These are phyloP conservation scores for Alternaria atra DNA, from an alignment of 2,329 filamentous ascomycete genomes.

Conservation along the genomic window DNA sequence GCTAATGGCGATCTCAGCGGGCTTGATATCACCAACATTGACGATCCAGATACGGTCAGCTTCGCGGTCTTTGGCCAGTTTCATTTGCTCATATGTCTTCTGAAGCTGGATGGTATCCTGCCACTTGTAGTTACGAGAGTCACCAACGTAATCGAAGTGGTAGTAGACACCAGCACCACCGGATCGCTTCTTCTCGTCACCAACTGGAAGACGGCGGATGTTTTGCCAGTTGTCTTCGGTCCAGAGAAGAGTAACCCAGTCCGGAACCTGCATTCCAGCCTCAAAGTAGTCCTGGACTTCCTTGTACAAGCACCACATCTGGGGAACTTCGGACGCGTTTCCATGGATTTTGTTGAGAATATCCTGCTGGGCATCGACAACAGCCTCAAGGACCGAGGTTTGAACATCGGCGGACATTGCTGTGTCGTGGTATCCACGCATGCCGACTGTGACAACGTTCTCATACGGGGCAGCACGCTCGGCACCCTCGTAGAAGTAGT, in stretches of 20 bases:
- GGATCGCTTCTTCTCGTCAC: conserved; percentile 65
- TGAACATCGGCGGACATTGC: conserved; percentile 67
- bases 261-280: conserved; percentile 68
- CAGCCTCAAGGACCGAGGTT: conserved; percentile 65
- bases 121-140: conserved; percentile 65
- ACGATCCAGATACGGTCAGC: conserved; percentile 72
- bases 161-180: conserved; percentile 75
- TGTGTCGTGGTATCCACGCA: conserved; percentile 75
- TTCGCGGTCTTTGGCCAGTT: conserved; percentile 66
- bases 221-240: conserved; percentile 76
- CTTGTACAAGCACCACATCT: conserved; percentile 79
- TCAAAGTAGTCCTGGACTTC: conserved; percentile 76
- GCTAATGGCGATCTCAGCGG: conserved; percentile 70
- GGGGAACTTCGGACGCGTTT: conserved; percentile 64
- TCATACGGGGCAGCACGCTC: conserved; percentile 72
- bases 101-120: conserved; percentile 73
- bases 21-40: conserved; percentile 73
- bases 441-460: conserved; percentile 71
- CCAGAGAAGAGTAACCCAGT: conserved; percentile 74
- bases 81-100: conserved; percentile 73
- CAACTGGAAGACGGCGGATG: conserved; percentile 67
- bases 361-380: conserved; percentile 68
- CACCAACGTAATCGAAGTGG: conserved; percentile 70
- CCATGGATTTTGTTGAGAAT: conserved; percentile 67
- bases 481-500: conserved; percentile 74